These are phyloP conservation scores for Fraxinus platypoda DNA, from an alignment of 305 asterid genomes.

Conservation along the genomic window DNA sequence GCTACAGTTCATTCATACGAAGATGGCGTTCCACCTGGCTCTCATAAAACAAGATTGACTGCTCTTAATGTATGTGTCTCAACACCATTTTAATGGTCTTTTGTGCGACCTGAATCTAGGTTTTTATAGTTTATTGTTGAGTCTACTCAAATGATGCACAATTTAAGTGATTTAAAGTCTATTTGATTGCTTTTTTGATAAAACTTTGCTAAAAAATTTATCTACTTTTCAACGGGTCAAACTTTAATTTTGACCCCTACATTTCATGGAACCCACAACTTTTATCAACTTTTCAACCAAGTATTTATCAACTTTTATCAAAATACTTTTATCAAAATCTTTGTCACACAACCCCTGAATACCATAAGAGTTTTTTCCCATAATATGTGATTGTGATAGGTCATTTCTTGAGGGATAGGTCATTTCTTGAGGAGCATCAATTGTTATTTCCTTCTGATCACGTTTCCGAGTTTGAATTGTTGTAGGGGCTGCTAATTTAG, in stretches of 20 bases:
- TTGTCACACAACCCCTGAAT: not conserved
- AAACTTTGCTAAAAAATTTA: not conserved
- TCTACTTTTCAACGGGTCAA: not conserved
- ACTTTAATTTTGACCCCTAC: not conserved
- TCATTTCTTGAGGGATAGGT: not conserved
- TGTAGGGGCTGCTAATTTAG: not conserved
- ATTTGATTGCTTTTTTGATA: not conserved
- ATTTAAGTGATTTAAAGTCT: slow-evolving; percentile 1
- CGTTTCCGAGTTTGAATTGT: slow-evolving; percentile 14
- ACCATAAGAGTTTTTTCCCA: slow-evolving; percentile 5
- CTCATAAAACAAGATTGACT: slow-evolving; percentile 81
- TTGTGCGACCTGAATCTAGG: slow-evolving; percentile 11
- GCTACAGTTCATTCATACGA: slow-evolving; percentile 86
- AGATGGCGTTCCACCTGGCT: slow-evolving; percentile 73
- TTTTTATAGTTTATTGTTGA: not conserved
- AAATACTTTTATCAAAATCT: not conserved
- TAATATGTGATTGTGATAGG: not conserved
- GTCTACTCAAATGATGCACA: not conserved
- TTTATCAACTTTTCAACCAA: not conserved
- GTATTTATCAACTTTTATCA: not conserved
- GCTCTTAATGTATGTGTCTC: slow-evolving; percentile 77
- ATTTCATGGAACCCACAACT: not conserved
- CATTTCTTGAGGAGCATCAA: not conserved
- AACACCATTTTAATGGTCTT: not conserved
- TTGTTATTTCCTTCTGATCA: not conserved